These are phyloP conservation scores for Chalciporus piperatus DNA, from an alignment of 768 basidiomycete species.

Conservation along the genomic window DNA sequence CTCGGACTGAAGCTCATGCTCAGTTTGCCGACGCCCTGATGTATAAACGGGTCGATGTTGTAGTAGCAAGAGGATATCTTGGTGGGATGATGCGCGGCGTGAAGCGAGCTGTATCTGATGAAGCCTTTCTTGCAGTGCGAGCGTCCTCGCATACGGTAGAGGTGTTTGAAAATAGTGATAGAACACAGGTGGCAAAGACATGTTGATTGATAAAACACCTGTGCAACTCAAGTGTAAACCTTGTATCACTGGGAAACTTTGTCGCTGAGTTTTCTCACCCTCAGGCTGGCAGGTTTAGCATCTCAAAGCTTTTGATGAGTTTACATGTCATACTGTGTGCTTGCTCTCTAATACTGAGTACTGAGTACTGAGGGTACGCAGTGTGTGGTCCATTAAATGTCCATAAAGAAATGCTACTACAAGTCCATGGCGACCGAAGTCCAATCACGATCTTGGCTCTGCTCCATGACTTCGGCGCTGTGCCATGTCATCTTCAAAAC, in stretches of 20 bases:
- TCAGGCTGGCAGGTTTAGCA: too few species aligned
- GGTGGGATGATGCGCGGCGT: constrained; percentile 45
- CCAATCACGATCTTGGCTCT: too few species aligned
- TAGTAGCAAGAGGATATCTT: constrained; percentile 72
- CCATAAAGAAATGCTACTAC: too few species aligned
- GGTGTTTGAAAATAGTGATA: constrained; percentile 80
- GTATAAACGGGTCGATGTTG: constrained; percentile 96
- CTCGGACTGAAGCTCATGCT: constrained; percentile 57
- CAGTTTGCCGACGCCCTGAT: constrained; percentile 81
- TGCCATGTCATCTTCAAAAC: too few species aligned
- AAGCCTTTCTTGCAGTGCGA: constrained; percentile 68
- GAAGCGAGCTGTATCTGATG: constrained; percentile 62
- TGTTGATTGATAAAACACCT: constrained; percentile 1
- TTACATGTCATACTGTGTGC: too few species aligned
- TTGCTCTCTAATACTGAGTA: too few species aligned
- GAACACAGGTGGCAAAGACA: constrained; percentile 56
- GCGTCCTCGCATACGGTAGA: constrained; percentile 68
- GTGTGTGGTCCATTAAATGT: too few species aligned
- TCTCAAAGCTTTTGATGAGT: too few species aligned
- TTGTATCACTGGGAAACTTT: too few species aligned
- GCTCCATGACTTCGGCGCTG: too few species aligned
- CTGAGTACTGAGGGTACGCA: too few species aligned
- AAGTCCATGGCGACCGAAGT: too few species aligned
- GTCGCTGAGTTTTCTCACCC: background rate
- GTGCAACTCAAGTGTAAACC: background rate